A percentile compares a stretch with the other conserved stretches of the same genome.
These are phyloP conservation scores for Vanderwaltozyma yarrowii DNA, from an alignment of 805 yeast species.

Conservation along the genomic window DNA sequence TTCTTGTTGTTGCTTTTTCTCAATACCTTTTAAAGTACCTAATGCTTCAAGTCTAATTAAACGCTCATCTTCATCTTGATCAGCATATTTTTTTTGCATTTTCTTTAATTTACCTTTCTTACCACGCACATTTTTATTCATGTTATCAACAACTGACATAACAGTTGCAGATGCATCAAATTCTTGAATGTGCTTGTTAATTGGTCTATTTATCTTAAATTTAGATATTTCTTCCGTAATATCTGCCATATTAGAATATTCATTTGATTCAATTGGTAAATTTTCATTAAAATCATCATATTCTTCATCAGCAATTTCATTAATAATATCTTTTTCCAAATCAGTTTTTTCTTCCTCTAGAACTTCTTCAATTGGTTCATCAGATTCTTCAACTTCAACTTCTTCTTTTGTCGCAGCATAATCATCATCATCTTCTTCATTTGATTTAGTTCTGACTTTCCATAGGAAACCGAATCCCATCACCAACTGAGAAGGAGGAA, in stretches of 20 bases:
- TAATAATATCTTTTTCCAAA: no score
- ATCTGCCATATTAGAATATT: background rate
- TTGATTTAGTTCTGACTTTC: constrained; percentile 42
- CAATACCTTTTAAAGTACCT: constrained; percentile 65
- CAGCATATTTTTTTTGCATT: constrained; percentile 72
- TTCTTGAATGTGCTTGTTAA: background rate
- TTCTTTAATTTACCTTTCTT: constrained; percentile 77
- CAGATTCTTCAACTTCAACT: constrained; percentile 2
- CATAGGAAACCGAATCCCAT: constrained; percentile 86
- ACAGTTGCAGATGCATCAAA: constrained; percentile 8
- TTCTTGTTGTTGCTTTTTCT: constrained; percentile 29
- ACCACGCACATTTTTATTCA: constrained; percentile 54
- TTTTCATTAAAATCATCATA: background rate
- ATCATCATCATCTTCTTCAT: constrained; percentile 5
- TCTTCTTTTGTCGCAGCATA: constrained; percentile 4
- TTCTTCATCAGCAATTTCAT: constrained; percentile 1
- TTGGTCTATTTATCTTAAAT: background rate
- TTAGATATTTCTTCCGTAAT: background rate
- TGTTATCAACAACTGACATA: constrained; percentile 16
- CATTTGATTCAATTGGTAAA: background rate
- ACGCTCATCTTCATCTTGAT: constrained; percentile 88
- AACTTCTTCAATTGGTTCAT: no score
- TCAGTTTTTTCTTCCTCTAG: no score
- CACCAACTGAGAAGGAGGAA: constrained; percentile 75
- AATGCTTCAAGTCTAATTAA: constrained; percentile 62